Conservation (phyloP, 768 basidiomycete species). For the Fistulinella prunicolor region DNA sequence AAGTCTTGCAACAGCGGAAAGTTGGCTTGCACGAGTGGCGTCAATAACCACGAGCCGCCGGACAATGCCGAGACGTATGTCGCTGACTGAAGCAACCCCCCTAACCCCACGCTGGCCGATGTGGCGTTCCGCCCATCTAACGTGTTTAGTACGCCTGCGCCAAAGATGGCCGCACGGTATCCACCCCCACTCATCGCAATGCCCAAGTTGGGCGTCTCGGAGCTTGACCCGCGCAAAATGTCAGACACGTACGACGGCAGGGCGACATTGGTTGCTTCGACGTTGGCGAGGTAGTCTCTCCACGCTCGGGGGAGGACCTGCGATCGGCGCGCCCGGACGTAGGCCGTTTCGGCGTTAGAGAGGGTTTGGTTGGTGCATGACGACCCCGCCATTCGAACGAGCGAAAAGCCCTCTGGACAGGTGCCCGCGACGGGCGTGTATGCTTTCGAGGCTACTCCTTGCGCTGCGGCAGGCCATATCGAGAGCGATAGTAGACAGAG, state of each 20-base stretch:
- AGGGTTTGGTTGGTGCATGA: conserved; percentile 32
- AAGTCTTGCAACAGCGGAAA: conserved; percentile 40
- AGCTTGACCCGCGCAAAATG: conserved; percentile 26
- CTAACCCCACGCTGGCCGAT: conserved; percentile 39
- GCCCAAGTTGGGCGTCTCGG: conserved; percentile 37
- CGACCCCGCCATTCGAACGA: conserved; percentile 30
- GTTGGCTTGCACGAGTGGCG: conserved; percentile 41
- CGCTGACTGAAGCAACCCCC: conserved; percentile 52
- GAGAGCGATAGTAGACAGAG: too few relatives aligned
- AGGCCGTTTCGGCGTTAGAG: conserved; percentile 34
- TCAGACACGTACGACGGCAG: conserved; percentile 35
- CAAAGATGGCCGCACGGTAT: conserved; percentile 52
- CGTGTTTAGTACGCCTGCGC: conserved; percentile 49
- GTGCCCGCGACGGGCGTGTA: conserved; percentile 21
- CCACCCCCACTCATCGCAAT: conserved; percentile 59
- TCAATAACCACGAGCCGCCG: conserved; percentile 40
- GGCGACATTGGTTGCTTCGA: conserved; percentile 17
- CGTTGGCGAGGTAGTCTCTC: conserved; percentile 29
- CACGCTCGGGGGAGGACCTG: conserved; percentile 40
- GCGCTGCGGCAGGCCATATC: too few relatives aligned
- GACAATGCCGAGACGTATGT: conserved; percentile 53
- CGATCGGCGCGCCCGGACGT: conserved; percentile 35
- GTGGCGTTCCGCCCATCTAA: conserved; percentile 50
- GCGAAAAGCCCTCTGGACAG: conserved; percentile 23
- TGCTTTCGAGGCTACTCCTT: conserved; percentile 23